Percentiles rank a stretch among this genome's conserved stretches.
Conservation (phyloP, 495 filamentous ascomycete genomes). For the Neurospora sp. region DNA sequence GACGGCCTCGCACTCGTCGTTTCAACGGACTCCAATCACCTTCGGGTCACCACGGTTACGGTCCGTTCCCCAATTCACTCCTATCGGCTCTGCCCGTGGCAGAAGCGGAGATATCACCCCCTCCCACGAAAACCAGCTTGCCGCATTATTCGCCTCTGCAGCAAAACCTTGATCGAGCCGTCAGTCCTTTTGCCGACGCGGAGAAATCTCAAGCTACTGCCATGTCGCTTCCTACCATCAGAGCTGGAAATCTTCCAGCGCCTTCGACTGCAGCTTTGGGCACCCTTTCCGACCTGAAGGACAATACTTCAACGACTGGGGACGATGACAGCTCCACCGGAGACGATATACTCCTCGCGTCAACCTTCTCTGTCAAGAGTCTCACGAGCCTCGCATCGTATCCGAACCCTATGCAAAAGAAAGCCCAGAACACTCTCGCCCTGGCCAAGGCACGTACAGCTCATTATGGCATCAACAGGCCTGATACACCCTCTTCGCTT, state of each 20-base stretch:
- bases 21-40: constrained; percentile 14
- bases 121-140: constrained; percentile 7
- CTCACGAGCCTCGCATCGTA: constrained; percentile 36
- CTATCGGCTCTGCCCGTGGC: constrained; percentile 15
- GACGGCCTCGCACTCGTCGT: constrained; percentile 29
- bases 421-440: constrained; percentile 23
- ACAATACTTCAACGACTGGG: constrained; percentile 2
- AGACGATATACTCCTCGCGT: not conserved
- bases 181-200: constrained; percentile 18
- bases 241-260: constrained; percentile 15
- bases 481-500: constrained; percentile 5
- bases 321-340: constrained; percentile 10
- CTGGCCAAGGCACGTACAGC: constrained; percentile 24
- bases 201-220: not conserved
- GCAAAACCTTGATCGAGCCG: constrained; percentile 38
- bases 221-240: constrained; percentile 14
- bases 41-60: constrained; percentile 3
- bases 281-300: not conserved
- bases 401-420: constrained; percentile 35
- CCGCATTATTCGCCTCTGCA: constrained; percentile 35
- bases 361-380: constrained; percentile 27
- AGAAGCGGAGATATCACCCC: constrained; percentile 8
- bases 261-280: constrained; percentile 1
- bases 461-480: constrained; percentile 6
- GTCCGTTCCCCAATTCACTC: constrained; percentile 7